phyloP scores from a whole-genome alignment of 2,329 filamentous ascomycete species.

The Aspergillus flavus region DNA sequence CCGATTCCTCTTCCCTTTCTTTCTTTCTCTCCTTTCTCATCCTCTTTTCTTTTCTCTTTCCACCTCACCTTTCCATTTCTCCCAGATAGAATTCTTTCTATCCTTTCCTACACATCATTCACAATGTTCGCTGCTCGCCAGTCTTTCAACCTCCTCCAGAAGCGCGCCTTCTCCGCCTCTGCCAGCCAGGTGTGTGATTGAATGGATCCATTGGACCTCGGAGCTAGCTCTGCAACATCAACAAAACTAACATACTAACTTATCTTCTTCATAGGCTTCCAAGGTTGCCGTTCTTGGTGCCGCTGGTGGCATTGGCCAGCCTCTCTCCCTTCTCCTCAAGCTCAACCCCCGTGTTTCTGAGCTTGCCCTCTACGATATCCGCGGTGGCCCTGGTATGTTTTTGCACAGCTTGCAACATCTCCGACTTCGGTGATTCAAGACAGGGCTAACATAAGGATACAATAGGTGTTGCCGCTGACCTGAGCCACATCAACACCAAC shows the following conservation, averaged over 20 bases:
- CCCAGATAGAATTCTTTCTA: slow-evolving; percentile 17
- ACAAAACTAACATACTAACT: slow-evolving; percentile 6
- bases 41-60: slow-evolving; percentile 3
- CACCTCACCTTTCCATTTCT: slow-evolving; percentile 13
- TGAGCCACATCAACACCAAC: slow-evolving; percentile 99
- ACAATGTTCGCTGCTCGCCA: slow-evolving; percentile 75
- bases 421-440: slow-evolving; percentile 2
- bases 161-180: slow-evolving; percentile 79
- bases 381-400: slow-evolving; percentile 81
- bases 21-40: slow-evolving; percentile 16
- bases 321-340: slow-evolving; percentile 96
- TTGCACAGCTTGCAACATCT: slow-evolving; percentile 4
- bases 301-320: slow-evolving; percentile 96
- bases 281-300: slow-evolving; percentile 98
- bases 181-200: slow-evolving; percentile 67
- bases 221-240: slow-evolving; percentile 6
- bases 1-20: slow-evolving; percentile 18
- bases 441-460: slow-evolving; percentile 22
- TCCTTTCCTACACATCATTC: slow-evolving; percentile 24
- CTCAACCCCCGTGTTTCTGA: slow-evolving; percentile 93
- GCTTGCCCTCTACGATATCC: slow-evolving; percentile 97
- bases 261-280: slow-evolving; percentile 66
- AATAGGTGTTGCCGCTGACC: slow-evolving; percentile 92
- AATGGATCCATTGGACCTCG: slow-evolving; percentile 16
- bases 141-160: slow-evolving; percentile 62